These are phyloP conservation scores for Fusarium piperis DNA, from an alignment of 2,329 filamentous ascomycete species.

Conservation along the genomic window DNA sequence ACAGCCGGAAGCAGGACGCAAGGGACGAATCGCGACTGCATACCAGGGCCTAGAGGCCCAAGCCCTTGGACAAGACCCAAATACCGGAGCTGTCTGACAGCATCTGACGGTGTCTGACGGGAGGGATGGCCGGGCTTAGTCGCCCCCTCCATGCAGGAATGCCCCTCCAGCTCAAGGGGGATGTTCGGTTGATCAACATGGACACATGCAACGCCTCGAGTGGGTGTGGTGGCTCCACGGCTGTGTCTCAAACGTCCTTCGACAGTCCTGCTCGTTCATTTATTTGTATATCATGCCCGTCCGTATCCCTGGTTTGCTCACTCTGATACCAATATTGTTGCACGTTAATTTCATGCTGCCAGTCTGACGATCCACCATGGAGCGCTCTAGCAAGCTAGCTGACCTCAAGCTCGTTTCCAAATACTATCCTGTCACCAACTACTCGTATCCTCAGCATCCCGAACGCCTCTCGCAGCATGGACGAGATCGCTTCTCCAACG, in stretches of 20 bases:
- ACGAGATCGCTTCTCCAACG: conserved; percentile 36
- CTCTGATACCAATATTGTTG: conserved; percentile 34
- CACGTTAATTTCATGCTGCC: conserved; percentile 34
- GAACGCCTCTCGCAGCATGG: conserved; percentile 35
- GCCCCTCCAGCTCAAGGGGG: conserved; percentile 42
- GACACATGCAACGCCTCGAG: conserved; percentile 31
- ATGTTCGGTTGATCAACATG: conserved; percentile 29
- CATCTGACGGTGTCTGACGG: conserved; percentile 14
- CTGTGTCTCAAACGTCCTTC: conserved; percentile 38
- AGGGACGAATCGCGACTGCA: conserved; percentile 37
- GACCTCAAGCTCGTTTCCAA: conserved; percentile 53
- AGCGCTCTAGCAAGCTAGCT: conserved; percentile 49
- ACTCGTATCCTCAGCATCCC: conserved; percentile 50
- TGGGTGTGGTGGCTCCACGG: conserved; percentile 39
- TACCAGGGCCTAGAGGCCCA: conserved; percentile 32
- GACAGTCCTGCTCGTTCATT: conserved; percentile 31
- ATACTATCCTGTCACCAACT: conserved; percentile 53
- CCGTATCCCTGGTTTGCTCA: conserved; percentile 38
- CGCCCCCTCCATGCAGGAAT: conserved; percentile 41
- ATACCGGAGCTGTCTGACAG: conserved; percentile 30
- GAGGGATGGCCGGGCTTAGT: conserved; percentile 39
- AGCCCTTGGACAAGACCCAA: conserved; percentile 28
- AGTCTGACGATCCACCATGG: conserved; percentile 45
- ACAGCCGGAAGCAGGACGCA: conserved; percentile 31
- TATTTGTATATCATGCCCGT: conserved; percentile 45